phyloP scores from a whole-genome alignment of 169 alveolate genomes.

The Babesia divergens region DNA sequence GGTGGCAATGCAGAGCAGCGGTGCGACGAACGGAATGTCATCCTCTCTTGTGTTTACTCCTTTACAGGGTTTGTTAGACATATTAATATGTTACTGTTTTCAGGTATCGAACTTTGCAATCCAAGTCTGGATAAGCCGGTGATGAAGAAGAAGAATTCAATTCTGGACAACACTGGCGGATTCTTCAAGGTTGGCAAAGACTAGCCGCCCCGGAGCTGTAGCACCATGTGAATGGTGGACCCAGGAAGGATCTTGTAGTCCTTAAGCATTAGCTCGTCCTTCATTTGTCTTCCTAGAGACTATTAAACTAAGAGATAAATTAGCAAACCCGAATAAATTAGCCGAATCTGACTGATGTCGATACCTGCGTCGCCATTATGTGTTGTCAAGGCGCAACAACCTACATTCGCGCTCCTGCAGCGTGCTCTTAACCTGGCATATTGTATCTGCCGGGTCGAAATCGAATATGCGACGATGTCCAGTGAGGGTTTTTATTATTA shows the following conservation, averaged over 20 bases:
- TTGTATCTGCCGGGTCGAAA: conserved; percentile 92
- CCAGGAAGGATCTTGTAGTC: conserved; percentile 93
- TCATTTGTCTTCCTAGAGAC: conserved; percentile 84
- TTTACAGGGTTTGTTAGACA: conserved; percentile 66
- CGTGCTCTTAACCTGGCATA: conserved; percentile 89
- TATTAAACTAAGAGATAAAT: not conserved
- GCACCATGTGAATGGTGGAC: conserved; percentile 93
- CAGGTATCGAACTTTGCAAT: conserved; percentile 64
- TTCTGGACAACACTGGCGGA: conserved; percentile 57
- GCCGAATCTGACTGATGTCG: conserved; percentile 86
- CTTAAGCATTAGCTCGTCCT: conserved; percentile 84
- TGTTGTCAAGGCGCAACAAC: not conserved
- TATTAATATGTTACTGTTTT: conserved; percentile 2
- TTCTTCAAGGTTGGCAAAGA: conserved; percentile 46
- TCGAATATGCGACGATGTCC: conserved; percentile 90
- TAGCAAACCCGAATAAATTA: conserved; percentile 80
- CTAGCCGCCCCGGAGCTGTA: conserved; percentile 89
- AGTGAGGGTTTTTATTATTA: conserved; percentile 87
- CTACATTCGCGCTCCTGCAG: conserved; percentile 92
- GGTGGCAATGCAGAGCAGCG: conserved; percentile 58
- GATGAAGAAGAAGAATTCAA: conserved; percentile 7
- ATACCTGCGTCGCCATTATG: conserved; percentile 26
- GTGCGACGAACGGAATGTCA: conserved; percentile 73
- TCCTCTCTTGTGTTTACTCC: conserved; percentile 80
- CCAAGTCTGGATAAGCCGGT: conserved; percentile 39